A percentile compares a stretch with the other conserved stretches of the same genome.
Evolutionary conservation across 1,139 yeast genomes (phyloP).

Genomic region (Magnusiomyces tetraspermus): DNA sequence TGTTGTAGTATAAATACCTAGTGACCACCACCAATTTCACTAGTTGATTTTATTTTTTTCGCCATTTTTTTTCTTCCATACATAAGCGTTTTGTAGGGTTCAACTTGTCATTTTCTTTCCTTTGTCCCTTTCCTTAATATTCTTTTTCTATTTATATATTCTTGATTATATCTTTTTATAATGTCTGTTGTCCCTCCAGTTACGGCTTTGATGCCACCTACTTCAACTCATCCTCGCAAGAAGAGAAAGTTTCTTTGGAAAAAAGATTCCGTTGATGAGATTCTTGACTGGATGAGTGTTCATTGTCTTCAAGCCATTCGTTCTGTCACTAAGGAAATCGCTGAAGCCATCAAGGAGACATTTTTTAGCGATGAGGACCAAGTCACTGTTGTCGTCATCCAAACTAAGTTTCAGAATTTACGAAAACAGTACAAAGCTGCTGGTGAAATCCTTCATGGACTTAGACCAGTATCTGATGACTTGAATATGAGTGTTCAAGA

Average conservation of each 20-base stretch:
- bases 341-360: constrained; percentile 6
- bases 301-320: constrained; percentile 5
- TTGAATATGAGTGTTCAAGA: not conserved
- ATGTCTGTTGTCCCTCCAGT: not conserved
- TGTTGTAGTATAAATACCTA: too few species aligned
- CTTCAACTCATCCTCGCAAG: constrained; percentile 3
- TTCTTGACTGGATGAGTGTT: constrained; percentile 5
- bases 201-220: not conserved
- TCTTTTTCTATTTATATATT: not conserved
- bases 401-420: constrained; percentile 5
- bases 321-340: constrained; percentile 5
- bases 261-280: constrained; percentile 7
- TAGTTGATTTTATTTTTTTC: too few species aligned
- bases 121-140: not conserved
- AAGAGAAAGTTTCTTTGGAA: constrained; percentile 6
- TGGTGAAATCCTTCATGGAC: constrained; percentile 2
- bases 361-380: constrained; percentile 1
- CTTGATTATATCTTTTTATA: not conserved
- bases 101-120: not conserved
- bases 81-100: not conserved
- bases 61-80: too few species aligned
- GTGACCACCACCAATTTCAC: too few species aligned
- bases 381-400: constrained; percentile 6
- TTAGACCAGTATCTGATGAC: not conserved
- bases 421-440: constrained; percentile 7